Conservation (phyloP, 129 eudicot species). For the Erigeron canadensis region DNA sequence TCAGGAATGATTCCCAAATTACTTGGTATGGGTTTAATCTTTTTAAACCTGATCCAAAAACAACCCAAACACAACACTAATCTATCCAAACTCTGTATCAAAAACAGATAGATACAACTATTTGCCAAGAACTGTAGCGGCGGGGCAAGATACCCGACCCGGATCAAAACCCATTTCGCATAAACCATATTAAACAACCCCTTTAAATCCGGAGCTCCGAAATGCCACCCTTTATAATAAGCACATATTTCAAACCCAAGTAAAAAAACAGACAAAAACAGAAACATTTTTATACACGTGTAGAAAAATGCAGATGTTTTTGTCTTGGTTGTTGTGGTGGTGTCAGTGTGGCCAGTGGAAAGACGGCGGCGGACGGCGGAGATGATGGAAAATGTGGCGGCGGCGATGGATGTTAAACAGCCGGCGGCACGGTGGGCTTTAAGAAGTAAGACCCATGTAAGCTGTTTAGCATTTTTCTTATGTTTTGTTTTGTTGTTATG, state of each 20-base stretch:
- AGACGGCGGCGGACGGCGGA: too few relatives aligned
- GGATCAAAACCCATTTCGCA: slow-evolving; percentile 62
- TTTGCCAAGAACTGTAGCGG: slow-evolving; percentile 64
- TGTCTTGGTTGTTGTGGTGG: neutral
- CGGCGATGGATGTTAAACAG: too few relatives aligned
- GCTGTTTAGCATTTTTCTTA: too few relatives aligned
- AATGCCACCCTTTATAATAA: slow-evolving; percentile 65
- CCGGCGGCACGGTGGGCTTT: too few relatives aligned
- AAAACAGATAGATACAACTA: slow-evolving; percentile 58
- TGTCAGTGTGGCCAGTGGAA: too few relatives aligned
- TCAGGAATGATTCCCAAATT: too few relatives aligned
- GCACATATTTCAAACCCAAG: slow-evolving; percentile 69
- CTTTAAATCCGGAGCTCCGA: slow-evolving; percentile 55
- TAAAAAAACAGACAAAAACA: slow-evolving; percentile 53
- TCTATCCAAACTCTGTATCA: slow-evolving; percentile 81
- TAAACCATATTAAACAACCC: slow-evolving; percentile 51
- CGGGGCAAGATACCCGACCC: slow-evolving; percentile 79
- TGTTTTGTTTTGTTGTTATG: too few relatives aligned
- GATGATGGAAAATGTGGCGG: too few relatives aligned
- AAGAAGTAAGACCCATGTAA: too few relatives aligned
- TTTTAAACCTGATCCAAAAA: slow-evolving; percentile 64
- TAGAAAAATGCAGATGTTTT: slow-evolving; percentile 33
- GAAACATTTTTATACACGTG: slow-evolving; percentile 49
- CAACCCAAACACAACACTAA: slow-evolving; percentile 70
- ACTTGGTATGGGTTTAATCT: slow-evolving; percentile 56